Conservation (phyloP, 805 yeast species). For the Komagataella kurtzmanii region DNA sequence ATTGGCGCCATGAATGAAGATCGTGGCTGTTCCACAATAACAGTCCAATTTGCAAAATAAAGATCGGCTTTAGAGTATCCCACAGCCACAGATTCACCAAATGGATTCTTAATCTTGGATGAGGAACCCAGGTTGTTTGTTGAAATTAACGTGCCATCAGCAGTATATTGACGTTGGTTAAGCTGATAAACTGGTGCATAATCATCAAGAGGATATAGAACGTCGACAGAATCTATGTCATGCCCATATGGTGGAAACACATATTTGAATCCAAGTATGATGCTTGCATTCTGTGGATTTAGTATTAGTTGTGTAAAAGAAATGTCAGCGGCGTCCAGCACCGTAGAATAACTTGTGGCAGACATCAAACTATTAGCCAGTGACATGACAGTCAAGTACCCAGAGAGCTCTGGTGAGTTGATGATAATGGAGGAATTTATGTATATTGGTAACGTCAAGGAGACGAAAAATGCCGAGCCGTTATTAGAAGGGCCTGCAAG, state of each 20-base stretch:
- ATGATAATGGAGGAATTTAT: conserved; percentile 60
- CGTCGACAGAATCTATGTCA: conserved; percentile 13
- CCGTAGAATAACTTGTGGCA: conserved; percentile 27
- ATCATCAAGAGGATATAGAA: conserved; percentile 7
- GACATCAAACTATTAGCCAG: conserved; percentile 27
- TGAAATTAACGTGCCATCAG: background rate
- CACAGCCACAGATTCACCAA: conserved; percentile 30
- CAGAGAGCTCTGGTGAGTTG: conserved; percentile 45
- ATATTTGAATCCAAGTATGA: conserved; percentile 21
- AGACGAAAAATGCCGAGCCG: conserved; percentile 37
- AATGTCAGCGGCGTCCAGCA: conserved; percentile 20
- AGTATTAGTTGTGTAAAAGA: conserved; percentile 7
- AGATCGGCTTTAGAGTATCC: conserved; percentile 39
- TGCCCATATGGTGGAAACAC: conserved; percentile 25
- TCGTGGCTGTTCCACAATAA: conserved; percentile 53
- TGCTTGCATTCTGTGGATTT: conserved; percentile 12
- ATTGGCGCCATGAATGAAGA: conserved; percentile 50
- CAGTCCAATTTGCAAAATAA: conserved; percentile 48
- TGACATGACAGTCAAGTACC: conserved; percentile 53
- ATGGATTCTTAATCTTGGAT: conserved; percentile 21
- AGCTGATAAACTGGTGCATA: conserved; percentile 20
- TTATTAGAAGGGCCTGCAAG: conserved; percentile 56
- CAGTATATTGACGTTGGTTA: conserved; percentile 12
- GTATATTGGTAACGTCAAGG: conserved; percentile 66
- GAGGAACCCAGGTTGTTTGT: conserved; percentile 25